Evolutionary conservation across 495 filamentous ascomycete genomes (phyloP), one percentile per base, ranked within the genome.

Genomic region (Bathelium albidoporum): DNA sequence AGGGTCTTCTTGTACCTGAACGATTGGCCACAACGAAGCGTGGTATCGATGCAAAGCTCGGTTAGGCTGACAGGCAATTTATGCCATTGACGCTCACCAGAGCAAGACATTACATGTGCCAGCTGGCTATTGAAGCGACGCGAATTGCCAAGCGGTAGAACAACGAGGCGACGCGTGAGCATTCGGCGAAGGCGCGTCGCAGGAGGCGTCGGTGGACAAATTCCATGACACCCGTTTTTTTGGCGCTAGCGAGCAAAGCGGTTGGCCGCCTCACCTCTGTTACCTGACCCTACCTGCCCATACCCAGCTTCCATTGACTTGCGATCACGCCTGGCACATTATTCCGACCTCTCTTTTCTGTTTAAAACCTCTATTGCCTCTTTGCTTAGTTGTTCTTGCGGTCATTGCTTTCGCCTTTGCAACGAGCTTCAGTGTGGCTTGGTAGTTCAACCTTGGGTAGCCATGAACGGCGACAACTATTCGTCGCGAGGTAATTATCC

Each of bases 21-120:
- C 1, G 91, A 92, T 70, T 97, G 92, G 22, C 92, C 92, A 72
- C 91, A 96, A 59, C 90, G 85, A 18, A 97, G 78, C 0, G 90
- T 95, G 0, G 92, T 97, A 69, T 95, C 88, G 62, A 97, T 88
- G 66, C 89, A 95, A 32, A 97, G 82, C 72, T 97, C 92, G 31
- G 83, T 80, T 29, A 95, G 76, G 65, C 81, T 88, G 52, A 96
- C 76, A 41, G 91, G 89, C 62, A 96, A 80, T 76, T 88, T 91
- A 53, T 81, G 82, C 90, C 91, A 96, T 66, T 89, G 49, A 29
- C 24, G 9, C 5, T 55, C 49, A 28, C 29, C 9, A 5, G 24
- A 29, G 9, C 9, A 28, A 2, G 24, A 26, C 49, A 55, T 55
- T 26, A 24, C 10, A 16, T 29, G 11, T 2, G 24, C 24, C 4